These are phyloP conservation scores for Xylaria sp. DNA, from an alignment of 2,329 filamentous ascomycete species.

Conservation along the genomic window DNA sequence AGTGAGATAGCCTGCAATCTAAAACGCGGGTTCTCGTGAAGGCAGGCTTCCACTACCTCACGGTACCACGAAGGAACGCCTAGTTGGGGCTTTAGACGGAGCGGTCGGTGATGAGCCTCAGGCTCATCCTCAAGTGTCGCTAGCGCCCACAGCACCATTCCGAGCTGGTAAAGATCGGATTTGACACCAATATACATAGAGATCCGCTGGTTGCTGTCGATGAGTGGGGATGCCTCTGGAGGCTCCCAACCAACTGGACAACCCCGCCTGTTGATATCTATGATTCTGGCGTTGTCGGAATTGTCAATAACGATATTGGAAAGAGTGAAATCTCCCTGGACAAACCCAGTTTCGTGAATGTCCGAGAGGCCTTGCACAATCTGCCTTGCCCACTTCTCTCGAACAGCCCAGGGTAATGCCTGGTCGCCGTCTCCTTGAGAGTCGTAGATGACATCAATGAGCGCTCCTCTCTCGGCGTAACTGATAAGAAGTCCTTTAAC, in stretches of 20 bases:
- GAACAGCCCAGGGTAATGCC: constrained; percentile 72
- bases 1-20: constrained; percentile 80
- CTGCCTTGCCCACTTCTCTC: constrained; percentile 90
- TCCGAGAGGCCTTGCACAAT: constrained; percentile 90
- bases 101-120: constrained; percentile 78
- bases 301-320: constrained; percentile 96
- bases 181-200: constrained; percentile 99
- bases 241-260: constrained; percentile 98
- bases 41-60: constrained; percentile 78
- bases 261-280: constrained; percentile 97
- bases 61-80: constrained; percentile 84
- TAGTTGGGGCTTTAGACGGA: constrained; percentile 67
- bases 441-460: constrained; percentile 93
- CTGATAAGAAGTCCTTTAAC: constrained; percentile 92
- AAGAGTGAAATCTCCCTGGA: constrained; percentile 96
- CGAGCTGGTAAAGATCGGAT: constrained; percentile 93
- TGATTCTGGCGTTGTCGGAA: constrained; percentile 89
- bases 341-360: constrained; percentile 95
- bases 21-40: constrained; percentile 77
- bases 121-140: constrained; percentile 91
- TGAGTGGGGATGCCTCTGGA: constrained; percentile 86
- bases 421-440: constrained; percentile 65
- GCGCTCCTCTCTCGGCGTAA: constrained; percentile 85
- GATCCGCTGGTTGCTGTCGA: constrained; percentile 88
- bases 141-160: constrained; percentile 96